Conservation (phyloP, 208 protist species). For the Trypanosoma lewisi region DNA sequence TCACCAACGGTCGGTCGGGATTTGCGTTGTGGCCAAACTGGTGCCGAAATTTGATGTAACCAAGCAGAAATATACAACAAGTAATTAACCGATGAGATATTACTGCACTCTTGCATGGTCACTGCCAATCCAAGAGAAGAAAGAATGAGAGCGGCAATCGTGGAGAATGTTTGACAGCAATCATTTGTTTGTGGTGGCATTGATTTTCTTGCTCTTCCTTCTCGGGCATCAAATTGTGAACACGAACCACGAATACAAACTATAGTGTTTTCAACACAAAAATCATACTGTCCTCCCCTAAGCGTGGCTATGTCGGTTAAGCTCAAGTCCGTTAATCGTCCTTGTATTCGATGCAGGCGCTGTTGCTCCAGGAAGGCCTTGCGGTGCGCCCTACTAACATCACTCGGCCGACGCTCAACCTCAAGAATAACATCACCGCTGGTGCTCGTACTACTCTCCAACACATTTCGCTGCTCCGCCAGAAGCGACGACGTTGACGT, state of each 20-base stretch:
- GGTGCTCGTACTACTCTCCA: slow-evolving; percentile 4
- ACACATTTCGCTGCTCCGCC: slow-evolving; percentile 1
- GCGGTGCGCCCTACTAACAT: not conserved
- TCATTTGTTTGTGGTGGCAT: slow-evolving; percentile 76
- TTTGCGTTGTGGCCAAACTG: slow-evolving; percentile 63
- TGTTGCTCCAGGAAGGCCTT: slow-evolving; percentile 45
- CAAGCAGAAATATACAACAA: slow-evolving; percentile 87
- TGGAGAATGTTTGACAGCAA: slow-evolving; percentile 89
- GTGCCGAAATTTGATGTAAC: slow-evolving; percentile 80
- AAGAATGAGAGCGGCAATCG: slow-evolving; percentile 66
- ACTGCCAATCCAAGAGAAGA: slow-evolving; percentile 74
- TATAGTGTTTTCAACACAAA: slow-evolving; percentile 46
- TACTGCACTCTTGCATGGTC: slow-evolving; percentile 55
- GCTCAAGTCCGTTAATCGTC: slow-evolving; percentile 59
- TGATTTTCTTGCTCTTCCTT: slow-evolving; percentile 40
- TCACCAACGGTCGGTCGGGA: slow-evolving; percentile 76
- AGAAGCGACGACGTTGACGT: slow-evolving; percentile 17
- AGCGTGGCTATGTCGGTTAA: slow-evolving; percentile 55
- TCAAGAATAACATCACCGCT: not conserved
- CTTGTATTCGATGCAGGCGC: slow-evolving; percentile 50
- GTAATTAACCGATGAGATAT: slow-evolving; percentile 80
- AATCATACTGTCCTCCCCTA: slow-evolving; percentile 40
- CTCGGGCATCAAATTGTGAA: slow-evolving; percentile 80
- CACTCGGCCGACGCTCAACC: not conserved
- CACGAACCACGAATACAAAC: slow-evolving; percentile 64